phyloP scores from a whole-genome alignment of 148 eudicot species.

The Rhododendron molle region DNA sequence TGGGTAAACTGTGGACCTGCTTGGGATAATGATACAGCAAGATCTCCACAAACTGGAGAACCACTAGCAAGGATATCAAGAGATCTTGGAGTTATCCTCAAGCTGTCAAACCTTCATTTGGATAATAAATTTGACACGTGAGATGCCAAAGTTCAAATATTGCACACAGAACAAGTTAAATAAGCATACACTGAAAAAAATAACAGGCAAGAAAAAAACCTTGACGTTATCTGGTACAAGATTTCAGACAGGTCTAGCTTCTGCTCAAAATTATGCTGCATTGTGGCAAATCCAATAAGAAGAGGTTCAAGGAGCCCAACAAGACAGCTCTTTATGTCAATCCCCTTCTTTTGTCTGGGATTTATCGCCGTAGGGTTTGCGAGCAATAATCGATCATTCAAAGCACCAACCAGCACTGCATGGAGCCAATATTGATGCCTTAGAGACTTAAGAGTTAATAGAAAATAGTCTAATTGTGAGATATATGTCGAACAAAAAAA shows the following conservation, averaged over 20 bases:
- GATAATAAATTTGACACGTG: constrained; percentile 15
- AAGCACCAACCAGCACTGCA: constrained; percentile 90
- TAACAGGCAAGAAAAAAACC: constrained; percentile 34
- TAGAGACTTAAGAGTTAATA: not conserved
- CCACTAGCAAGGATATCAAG: constrained; percentile 92
- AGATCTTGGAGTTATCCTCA: constrained; percentile 94
- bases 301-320: constrained; percentile 99
- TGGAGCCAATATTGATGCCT: constrained; percentile 9
- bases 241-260: constrained; percentile 93
- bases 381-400: constrained; percentile 88
- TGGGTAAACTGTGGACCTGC: constrained; percentile 98
- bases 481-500: not conserved
- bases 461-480: not conserved
- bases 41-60: constrained; percentile 98
- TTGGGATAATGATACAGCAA: constrained; percentile 95
- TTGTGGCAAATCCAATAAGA: constrained; percentile 89
- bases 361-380: constrained; percentile 84
- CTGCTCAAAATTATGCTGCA: constrained; percentile 94
- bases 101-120: constrained; percentile 80
- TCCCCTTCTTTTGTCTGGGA: constrained; percentile 82
- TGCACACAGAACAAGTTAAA: not conserved
- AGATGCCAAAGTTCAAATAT: constrained; percentile 10
- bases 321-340: constrained; percentile 88
- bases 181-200: not conserved
- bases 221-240: constrained; percentile 91